phyloP scores from a whole-genome alignment of 495 filamentous ascomycete species.

The Aspergillus hancockii region DNA sequence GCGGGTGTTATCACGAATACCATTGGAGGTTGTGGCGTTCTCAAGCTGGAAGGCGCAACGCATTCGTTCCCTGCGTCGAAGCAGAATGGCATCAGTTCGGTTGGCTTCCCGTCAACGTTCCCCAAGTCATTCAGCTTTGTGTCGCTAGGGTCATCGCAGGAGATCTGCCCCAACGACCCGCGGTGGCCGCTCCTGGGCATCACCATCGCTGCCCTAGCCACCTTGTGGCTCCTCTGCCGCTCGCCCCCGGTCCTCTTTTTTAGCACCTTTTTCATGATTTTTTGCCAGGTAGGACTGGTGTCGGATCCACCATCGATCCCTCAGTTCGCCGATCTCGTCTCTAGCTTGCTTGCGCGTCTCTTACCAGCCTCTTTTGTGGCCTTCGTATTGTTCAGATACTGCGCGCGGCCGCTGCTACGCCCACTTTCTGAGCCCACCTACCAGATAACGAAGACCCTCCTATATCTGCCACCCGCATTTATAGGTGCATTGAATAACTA shows the following conservation, averaged over 20 bases:
- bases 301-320: constrained; percentile 68
- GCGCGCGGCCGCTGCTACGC: constrained; percentile 52
- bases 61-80: constrained; percentile 60
- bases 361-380: constrained; percentile 75
- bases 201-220: constrained; percentile 63
- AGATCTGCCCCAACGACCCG: constrained; percentile 55
- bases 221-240: constrained; percentile 68
- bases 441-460: constrained; percentile 69
- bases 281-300: constrained; percentile 76
- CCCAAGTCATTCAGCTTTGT: constrained; percentile 74
- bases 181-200: constrained; percentile 76
- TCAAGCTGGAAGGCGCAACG: constrained; percentile 65
- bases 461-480: constrained; percentile 76
- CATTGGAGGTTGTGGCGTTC: constrained; percentile 75
- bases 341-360: constrained; percentile 69
- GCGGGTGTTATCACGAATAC: constrained; percentile 68
- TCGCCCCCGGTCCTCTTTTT: constrained; percentile 71
- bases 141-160: constrained; percentile 38
- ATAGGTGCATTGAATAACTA: constrained; percentile 81
- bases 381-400: constrained; percentile 74
- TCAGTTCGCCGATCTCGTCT: constrained; percentile 61
- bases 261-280: constrained; percentile 69
- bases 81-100: constrained; percentile 64
- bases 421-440: constrained; percentile 58
- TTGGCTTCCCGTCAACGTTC: constrained; percentile 74